phyloP scores from a whole-genome alignment of 1,139 yeast species.

The Yamadazyma triangularis region DNA sequence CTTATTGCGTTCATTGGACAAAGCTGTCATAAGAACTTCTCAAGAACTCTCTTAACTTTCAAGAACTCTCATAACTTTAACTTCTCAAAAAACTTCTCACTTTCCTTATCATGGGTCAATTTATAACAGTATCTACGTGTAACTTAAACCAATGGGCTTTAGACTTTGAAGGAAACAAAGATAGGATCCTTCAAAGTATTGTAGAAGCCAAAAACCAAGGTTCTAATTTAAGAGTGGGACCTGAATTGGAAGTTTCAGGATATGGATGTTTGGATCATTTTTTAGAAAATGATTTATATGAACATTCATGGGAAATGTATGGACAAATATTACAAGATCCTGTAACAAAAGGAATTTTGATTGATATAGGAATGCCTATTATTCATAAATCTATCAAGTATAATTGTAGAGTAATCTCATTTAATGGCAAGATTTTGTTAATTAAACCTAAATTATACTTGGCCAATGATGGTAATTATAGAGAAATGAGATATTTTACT shows the following conservation, averaged over 20 bases:
- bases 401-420: conserved; percentile 83
- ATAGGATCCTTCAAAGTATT: conserved; percentile 81
- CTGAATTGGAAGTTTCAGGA: conserved; percentile 92
- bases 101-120: conserved; percentile 51
- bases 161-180: conserved; percentile 95
- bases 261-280: conserved; percentile 96
- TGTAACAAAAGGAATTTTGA: conserved; percentile 67
- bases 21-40: no score
- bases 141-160: conserved; percentile 97
- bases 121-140: conserved; percentile 57
- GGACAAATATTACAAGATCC: conserved; percentile 63
- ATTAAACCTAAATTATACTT: conserved; percentile 90
- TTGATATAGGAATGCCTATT: conserved; percentile 95
- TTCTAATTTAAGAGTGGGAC: conserved; percentile 89
- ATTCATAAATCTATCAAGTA: conserved; percentile 82
- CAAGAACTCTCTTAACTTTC: no score
- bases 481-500: conserved; percentile 95
- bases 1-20: no score
- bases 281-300: conserved; percentile 79
- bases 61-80: no score
- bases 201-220: conserved; percentile 67
- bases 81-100: no score
- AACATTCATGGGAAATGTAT: conserved; percentile 94
- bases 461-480: conserved; percentile 95
- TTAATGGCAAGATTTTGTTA: conserved; percentile 70